Evolutionary conservation across 164 flowering plant genomes (phyloP).

Genomic region (Amborella trichopoda): DNA sequence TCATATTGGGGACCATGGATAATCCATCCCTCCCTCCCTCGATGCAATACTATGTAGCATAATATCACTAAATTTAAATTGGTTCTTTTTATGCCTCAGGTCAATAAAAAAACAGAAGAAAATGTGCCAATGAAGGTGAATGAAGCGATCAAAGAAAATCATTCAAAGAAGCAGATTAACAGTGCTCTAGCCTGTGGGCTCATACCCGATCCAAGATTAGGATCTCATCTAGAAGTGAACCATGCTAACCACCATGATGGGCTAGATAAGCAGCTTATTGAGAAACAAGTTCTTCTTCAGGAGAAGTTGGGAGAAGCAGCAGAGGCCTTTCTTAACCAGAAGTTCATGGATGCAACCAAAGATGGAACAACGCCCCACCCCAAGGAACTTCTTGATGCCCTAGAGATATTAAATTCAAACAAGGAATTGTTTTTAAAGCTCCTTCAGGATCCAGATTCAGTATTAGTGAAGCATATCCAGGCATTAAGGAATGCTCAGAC

Average conservation of each 20-base stretch:
- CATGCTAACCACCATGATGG: background rate
- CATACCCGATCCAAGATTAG: no score
- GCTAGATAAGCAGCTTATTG: background rate
- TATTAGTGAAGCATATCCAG: constrained; percentile 31
- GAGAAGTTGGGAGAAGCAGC: constrained; percentile 45
- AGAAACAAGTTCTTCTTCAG: constrained; percentile 13
- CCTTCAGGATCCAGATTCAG: constrained; percentile 44
- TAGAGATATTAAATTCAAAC: constrained; percentile 43
- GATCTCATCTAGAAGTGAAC: background rate
- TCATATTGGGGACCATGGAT: no score
- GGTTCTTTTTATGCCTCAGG: no score
- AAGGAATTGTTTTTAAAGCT: constrained; percentile 40
- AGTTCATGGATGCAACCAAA: constrained; percentile 23
- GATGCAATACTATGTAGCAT: no score
- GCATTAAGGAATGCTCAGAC: constrained; percentile 20
- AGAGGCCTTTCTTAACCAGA: constrained; percentile 40
- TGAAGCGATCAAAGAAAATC: no score
- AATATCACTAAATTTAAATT: no score
- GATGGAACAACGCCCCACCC: constrained; percentile 24
- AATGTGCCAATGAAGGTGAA: no score
- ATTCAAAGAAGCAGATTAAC: no score
- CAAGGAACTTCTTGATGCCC: constrained; percentile 47
- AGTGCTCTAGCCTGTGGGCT: no score
- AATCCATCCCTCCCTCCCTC: no score
- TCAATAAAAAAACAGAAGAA: no score